phyloP scores from a whole-genome alignment of 768 basidiomycete species.

The Suillus americanus region DNA sequence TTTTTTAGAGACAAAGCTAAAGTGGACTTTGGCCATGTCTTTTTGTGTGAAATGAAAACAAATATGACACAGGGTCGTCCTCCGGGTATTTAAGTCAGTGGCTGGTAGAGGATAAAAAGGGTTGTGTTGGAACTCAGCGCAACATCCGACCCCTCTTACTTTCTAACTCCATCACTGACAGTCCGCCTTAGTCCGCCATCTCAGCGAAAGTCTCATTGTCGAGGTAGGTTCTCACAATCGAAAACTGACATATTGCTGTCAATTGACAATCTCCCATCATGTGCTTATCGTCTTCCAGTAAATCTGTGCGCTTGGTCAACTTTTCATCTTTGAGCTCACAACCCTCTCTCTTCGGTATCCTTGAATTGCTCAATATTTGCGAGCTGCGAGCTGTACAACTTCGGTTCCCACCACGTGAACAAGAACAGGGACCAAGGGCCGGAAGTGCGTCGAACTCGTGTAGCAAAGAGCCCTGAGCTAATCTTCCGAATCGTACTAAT shows the following conservation, averaged over 20 bases:
- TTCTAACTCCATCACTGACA: constrained; percentile 25
- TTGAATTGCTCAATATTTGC: constrained; percentile 14
- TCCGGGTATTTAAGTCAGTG: constrained; percentile 5
- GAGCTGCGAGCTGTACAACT: constrained; percentile 20
- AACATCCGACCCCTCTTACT: constrained; percentile 18
- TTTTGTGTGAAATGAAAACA: constrained; percentile 2
- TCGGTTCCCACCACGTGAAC: constrained; percentile 39
- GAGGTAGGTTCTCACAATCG: constrained; percentile 17
- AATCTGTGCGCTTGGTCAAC: neutral
- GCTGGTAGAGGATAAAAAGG: constrained; percentile 6
- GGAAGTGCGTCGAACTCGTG: constrained; percentile 38
- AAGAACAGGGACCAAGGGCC: constrained; percentile 26
- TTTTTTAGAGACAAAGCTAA: neutral
- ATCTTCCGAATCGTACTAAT: constrained; percentile 29
- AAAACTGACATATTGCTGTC: neutral
- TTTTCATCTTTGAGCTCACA: constrained; percentile 11
- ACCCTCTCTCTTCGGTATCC: constrained; percentile 16
- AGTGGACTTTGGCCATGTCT: neutral
- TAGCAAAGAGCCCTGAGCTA: constrained; percentile 33
- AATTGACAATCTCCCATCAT: constrained; percentile 27
- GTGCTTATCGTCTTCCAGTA: constrained; percentile 10
- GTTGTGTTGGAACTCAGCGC: constrained; percentile 27
- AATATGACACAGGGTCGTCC: constrained; percentile 1
- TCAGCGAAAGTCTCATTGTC: constrained; percentile 34
- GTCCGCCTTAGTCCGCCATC: constrained; percentile 38